Evolutionary conservation across 805 yeast species (phyloP).

Genomic region (Saturnispora galanensis): DNA sequence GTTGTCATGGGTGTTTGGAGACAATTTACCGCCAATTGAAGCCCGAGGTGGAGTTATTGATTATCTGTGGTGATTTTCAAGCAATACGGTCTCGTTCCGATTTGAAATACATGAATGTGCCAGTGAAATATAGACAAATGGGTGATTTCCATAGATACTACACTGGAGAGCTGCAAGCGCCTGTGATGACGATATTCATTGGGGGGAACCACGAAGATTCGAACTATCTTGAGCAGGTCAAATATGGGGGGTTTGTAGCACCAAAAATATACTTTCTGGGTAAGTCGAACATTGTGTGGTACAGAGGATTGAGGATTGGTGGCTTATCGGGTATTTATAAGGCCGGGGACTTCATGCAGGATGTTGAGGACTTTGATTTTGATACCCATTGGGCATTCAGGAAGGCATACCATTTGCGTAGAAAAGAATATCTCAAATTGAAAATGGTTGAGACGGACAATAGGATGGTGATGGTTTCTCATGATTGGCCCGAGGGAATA

Average conservation of each 20-base stretch:
- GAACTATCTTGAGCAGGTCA: conserved; percentile 59
- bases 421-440: conserved; percentile 52
- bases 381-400: conserved; percentile 38
- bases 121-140: conserved; percentile 58
- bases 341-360: conserved; percentile 34
- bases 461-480: conserved; percentile 56
- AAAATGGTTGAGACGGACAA: conserved; percentile 26
- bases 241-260: conserved; percentile 89
- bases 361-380: conserved; percentile 29
- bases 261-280: conserved; percentile 83
- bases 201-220: conserved; percentile 97
- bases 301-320: conserved; percentile 63
- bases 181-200: conserved; percentile 67
- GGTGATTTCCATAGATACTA: conserved; percentile 81
- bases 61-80: conserved; percentile 91
- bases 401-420: conserved; percentile 66
- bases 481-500: conserved; percentile 92
- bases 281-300: conserved; percentile 62
- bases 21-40: conserved; percentile 36
- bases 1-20: conserved; percentile 77
- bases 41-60: conserved; percentile 42
- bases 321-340: conserved; percentile 84
- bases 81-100: conserved; percentile 60
- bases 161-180: conserved; percentile 49
- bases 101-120: conserved; percentile 63